Evolutionary conservation across 495 filamentous ascomycete genomes (phyloP), one percentile per base, ranked within the genome.

Genomic region (Aspergillus ellipticus): DNA sequence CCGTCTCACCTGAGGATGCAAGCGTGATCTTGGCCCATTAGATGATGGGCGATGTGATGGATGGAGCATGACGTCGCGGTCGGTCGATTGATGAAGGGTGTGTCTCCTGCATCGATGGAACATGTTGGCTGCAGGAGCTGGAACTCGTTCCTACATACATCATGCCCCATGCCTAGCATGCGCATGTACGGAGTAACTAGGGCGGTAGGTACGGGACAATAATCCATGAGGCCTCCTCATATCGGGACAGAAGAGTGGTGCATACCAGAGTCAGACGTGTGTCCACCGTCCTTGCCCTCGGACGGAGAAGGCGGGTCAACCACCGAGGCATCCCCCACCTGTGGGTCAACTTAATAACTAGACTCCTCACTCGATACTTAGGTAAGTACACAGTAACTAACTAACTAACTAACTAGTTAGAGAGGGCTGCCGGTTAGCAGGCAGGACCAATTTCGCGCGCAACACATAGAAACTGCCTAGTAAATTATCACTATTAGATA

Each of bases 61-160:
- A n/a, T n/a, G n/a, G n/a, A n/a, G 45, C 45, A 48, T 48, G 45
- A 48, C 45, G 45, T 48, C 28, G 45, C 45, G 24, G n/a, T n/a
- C 45, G 24, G n/a, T n/a, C 29, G 13, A 16, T 29, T 28, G 13
- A 39, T 39, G 35, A 39, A 39, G n/a, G 35, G 35, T 39, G 13
- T 39, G 11, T 15, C 13, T 15, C 33, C 33, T 10, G 33, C 8
- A 15, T 37, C 33, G 8, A 11, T 37, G 33, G 33, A 37, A 15
- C 33, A 37, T 13, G 6, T 39, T 28, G 24, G 24, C 35, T 39
- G 35, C 35, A 39, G 13, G 35, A 39, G 8, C 35, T 39, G 35
- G 35, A 39, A 39, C 35, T 39, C 35, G 35, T 39, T 15, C 35
- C 35, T 39, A 39, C 35, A 39, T 39, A 39, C 35, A 39, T 39